Percentiles rank a stretch among this genome's conserved stretches.
phyloP scores from a whole-genome alignment of 192 early-diverging fungal genomes.

The Chytriomyces confervae region DNA sequence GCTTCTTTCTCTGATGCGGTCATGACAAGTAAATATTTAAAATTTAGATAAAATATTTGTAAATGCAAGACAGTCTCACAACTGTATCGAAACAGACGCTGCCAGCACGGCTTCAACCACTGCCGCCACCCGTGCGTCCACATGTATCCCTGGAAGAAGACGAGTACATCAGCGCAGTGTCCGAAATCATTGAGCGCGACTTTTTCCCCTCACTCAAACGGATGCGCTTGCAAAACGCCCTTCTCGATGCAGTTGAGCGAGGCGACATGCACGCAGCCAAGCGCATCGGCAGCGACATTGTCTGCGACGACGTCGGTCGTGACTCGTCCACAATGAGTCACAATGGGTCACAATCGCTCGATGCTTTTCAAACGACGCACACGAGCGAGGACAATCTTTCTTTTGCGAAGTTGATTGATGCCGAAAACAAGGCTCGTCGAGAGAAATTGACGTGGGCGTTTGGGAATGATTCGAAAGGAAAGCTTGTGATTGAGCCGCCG shows the following conservation, averaged over 20 bases:
- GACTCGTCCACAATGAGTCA: conserved; percentile 23
- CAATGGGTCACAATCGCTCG: conserved; percentile 65
- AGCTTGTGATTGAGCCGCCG: conserved; percentile 26
- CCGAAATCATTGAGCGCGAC: conserved; percentile 80
- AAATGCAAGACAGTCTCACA: neutral
- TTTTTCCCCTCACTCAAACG: conserved; percentile 78
- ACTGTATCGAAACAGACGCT: neutral
- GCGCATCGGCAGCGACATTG: conserved; percentile 24
- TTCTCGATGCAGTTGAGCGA: conserved; percentile 59
- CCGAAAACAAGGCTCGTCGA: conserved; percentile 61
- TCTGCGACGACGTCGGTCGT: neutral
- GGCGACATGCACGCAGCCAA: conserved; percentile 39
- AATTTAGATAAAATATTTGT: too few relatives aligned
- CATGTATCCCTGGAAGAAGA: conserved; percentile 76
- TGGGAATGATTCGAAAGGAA: conserved; percentile 62
- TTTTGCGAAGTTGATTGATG: conserved; percentile 68
- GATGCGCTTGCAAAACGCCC: conserved; percentile 61
- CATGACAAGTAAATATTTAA: too few relatives aligned
- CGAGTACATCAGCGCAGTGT: conserved; percentile 73
- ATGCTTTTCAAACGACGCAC: conserved; percentile 74
- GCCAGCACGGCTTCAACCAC: neutral
- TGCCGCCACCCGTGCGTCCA: conserved; percentile 19
- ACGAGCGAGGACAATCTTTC: conserved; percentile 86
- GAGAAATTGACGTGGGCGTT: conserved; percentile 72
- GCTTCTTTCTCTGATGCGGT: too few relatives aligned